phyloP scores from a whole-genome alignment of 257 asterid species.

The Petunia axillaris region DNA sequence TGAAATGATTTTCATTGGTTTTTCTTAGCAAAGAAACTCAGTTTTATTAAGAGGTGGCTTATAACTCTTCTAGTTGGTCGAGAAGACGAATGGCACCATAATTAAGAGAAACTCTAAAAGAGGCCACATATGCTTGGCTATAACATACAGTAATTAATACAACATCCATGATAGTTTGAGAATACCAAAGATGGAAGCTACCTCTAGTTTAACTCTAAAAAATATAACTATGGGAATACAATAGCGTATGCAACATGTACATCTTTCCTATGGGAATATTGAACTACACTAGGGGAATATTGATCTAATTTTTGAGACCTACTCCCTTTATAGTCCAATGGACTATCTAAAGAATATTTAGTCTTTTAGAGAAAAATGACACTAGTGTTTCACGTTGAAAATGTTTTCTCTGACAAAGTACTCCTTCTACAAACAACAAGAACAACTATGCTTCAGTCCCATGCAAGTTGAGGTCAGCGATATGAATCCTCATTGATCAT shows the following conservation, averaged over 20 bases:
- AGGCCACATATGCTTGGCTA: background rate
- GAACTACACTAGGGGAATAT: background rate
- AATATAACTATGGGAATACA: too few relatives aligned
- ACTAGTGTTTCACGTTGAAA: background rate
- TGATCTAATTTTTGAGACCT: background rate
- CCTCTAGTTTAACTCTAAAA: background rate
- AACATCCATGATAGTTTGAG: slow-evolving; percentile 4
- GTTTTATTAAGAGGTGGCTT: background rate
- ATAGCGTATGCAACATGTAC: background rate
- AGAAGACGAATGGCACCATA: background rate
- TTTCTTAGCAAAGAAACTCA: background rate
- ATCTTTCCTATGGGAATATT: background rate
- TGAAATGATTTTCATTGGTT: background rate
- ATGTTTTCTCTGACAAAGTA: background rate
- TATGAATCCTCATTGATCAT: too few relatives aligned
- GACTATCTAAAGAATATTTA: background rate
- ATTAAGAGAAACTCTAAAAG: background rate
- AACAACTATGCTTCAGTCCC: too few relatives aligned
- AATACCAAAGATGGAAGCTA: background rate
- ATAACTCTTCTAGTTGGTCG: background rate
- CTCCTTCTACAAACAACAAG: too few relatives aligned
- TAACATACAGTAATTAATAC: background rate
- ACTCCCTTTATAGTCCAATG: slow-evolving; percentile 11
- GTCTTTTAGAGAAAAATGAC: background rate
- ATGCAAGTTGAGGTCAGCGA: too few relatives aligned